These are phyloP conservation scores for Fraxinus platypoda DNA, from an alignment of 305 asterid genomes.

Conservation along the genomic window DNA sequence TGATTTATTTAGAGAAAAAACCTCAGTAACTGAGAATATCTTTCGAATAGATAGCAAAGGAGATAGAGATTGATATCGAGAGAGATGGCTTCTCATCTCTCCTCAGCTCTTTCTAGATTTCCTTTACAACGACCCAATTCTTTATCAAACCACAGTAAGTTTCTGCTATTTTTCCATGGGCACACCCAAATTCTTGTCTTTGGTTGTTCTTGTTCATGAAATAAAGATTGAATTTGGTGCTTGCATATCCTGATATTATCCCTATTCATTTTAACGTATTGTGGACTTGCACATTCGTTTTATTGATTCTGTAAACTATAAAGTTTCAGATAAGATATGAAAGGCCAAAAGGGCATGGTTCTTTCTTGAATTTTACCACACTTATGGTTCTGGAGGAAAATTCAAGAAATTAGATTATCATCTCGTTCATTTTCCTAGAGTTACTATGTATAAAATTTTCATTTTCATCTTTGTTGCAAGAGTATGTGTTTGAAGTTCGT, in stretches of 20 bases:
- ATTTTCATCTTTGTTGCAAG: neutral
- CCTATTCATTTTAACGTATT: neutral
- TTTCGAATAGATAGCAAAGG: neutral
- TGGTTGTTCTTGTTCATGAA: conserved; percentile 4
- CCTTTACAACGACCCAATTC: conserved; percentile 35
- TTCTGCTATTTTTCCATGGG: conserved; percentile 4
- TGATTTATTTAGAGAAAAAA: too few relatives aligned
- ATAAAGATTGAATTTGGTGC: conserved; percentile 2
- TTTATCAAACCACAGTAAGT: conserved; percentile 39
- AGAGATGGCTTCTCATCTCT: conserved; percentile 53
- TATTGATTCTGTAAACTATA: neutral
- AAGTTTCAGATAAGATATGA: neutral
- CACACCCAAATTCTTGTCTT: neutral
- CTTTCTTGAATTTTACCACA: neutral
- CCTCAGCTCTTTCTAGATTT: conserved; percentile 44
- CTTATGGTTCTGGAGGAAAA: neutral
- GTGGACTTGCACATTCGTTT: neutral
- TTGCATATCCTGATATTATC: conserved; percentile 6
- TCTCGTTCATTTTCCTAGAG: neutral
- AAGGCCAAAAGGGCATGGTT: neutral
- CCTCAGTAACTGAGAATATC: neutral
- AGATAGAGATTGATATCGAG: conserved; percentile 13
- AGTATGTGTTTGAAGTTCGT: neutral
- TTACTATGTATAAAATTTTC: neutral
- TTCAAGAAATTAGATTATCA: neutral